Evolutionary conservation across 140 eudicot species (phyloP).

Genomic region (Anethum foeniculum): DNA sequence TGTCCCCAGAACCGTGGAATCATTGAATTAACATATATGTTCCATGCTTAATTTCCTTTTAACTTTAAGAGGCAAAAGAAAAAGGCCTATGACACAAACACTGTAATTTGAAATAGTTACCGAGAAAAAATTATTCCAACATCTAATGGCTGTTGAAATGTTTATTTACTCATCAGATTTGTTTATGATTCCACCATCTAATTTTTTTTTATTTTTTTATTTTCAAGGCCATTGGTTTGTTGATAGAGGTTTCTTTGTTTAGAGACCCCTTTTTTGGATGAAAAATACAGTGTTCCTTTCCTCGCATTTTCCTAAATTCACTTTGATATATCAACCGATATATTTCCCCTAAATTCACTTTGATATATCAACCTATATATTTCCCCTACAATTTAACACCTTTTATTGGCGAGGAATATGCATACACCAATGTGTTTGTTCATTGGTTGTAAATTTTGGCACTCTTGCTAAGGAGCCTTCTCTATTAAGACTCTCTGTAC

Average conservation of each 20-base stretch:
- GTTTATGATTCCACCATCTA: not conserved
- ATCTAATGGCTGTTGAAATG: not conserved
- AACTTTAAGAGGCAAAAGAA: not conserved
- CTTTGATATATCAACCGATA: not conserved
- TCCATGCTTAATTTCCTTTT: not conserved
- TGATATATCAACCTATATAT: not conserved
- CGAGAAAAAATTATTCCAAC: not conserved
- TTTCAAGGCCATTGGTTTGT: not conserved
- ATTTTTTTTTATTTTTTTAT: not conserved
- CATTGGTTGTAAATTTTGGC: not conserved
- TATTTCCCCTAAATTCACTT: not conserved
- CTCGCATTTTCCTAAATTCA: not conserved
- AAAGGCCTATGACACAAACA: not conserved
- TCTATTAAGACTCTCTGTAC: not conserved
- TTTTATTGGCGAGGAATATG: not conserved
- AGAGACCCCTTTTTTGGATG: not conserved
- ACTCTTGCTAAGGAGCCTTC: not conserved
- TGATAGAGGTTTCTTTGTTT: not conserved
- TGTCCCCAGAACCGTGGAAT: not conserved
- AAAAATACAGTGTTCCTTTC: not conserved
- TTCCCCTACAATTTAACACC: not conserved
- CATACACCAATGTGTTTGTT: not conserved
- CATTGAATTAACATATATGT: not conserved
- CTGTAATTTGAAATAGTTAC: not conserved
- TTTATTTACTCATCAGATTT: not conserved